Evolutionary conservation across 2,329 filamentous ascomycete genomes (phyloP).

Genomic region (Cordyceps cateniannulata): DNA sequence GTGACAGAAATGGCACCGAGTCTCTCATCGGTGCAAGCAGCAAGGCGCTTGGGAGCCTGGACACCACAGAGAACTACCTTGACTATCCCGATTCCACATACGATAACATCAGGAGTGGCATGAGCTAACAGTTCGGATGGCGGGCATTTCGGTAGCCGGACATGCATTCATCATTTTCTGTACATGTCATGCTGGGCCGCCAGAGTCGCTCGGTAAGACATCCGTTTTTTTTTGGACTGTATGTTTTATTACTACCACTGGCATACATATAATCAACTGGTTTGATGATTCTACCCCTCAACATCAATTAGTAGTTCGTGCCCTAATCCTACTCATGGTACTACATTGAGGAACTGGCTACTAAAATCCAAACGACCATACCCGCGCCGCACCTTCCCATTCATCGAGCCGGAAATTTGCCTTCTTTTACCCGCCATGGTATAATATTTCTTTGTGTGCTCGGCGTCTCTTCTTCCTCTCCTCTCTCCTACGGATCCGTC

Average conservation of each 20-base stretch:
- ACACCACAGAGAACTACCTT: constrained; percentile 42
- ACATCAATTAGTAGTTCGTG: too few relatives aligned
- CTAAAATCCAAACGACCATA: background rate
- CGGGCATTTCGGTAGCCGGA: background rate
- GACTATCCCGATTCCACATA: constrained; percentile 49
- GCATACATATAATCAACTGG: background rate
- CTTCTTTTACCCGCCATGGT: background rate
- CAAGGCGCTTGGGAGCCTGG: constrained; percentile 35
- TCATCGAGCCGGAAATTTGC: background rate
- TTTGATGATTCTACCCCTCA: background rate
- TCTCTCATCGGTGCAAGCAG: constrained; percentile 53
- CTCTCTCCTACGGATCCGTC: background rate
- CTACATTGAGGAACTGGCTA: background rate
- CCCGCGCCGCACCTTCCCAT: background rate
- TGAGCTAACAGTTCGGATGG: constrained; percentile 13
- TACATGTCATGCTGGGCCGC: background rate
- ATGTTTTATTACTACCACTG: background rate
- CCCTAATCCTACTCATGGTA: too few relatives aligned
- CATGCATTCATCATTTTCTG: background rate
- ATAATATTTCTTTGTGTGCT: background rate
- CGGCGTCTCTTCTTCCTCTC: background rate
- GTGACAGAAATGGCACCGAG: constrained; percentile 51
- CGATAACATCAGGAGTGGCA: constrained; percentile 40
- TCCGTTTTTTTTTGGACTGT: background rate
- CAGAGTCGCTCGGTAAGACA: background rate